Conservation (phyloP, 2,329 filamentous ascomycete genomes). For the Lasiodiplodia gonubiensis region DNA sequence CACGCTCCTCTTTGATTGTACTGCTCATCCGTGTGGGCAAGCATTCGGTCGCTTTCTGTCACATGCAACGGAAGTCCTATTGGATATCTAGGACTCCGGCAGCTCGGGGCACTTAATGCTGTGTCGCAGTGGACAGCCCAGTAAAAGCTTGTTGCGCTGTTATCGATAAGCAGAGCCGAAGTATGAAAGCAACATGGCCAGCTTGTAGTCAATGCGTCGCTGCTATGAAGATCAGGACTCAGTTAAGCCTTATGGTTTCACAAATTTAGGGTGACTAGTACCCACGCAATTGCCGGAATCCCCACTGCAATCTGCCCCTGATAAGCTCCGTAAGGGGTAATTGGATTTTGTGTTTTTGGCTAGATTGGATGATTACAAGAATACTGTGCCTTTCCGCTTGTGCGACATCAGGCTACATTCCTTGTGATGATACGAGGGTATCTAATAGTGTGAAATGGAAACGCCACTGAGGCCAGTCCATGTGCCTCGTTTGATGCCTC, state of each 20-base stretch:
- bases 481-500: neutral
- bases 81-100: neutral
- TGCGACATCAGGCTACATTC: neutral
- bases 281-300: neutral
- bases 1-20: no score
- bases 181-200: neutral
- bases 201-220: conserved; percentile 6
- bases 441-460: neutral
- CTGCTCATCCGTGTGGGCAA: no score
- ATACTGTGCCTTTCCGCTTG: neutral
- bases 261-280: neutral
- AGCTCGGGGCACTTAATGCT: neutral
- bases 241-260: conserved; percentile 1
- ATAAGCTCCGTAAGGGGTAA: neutral
- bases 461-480: neutral
- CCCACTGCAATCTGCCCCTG: conserved; percentile 21
- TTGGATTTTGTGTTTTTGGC: neutral
- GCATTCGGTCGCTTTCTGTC: neutral
- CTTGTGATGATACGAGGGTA: neutral
- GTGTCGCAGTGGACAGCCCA: neutral
- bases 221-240: conserved; percentile 10
- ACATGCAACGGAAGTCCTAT: neutral
- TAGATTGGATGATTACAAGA: neutral
- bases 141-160: conserved; percentile 1
- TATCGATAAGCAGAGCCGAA: conserved; percentile 13